Base-by-base conservation (phyloP, 2,329 filamentous ascomycete genomes). In the Trichoderma polysporum region DNA sequence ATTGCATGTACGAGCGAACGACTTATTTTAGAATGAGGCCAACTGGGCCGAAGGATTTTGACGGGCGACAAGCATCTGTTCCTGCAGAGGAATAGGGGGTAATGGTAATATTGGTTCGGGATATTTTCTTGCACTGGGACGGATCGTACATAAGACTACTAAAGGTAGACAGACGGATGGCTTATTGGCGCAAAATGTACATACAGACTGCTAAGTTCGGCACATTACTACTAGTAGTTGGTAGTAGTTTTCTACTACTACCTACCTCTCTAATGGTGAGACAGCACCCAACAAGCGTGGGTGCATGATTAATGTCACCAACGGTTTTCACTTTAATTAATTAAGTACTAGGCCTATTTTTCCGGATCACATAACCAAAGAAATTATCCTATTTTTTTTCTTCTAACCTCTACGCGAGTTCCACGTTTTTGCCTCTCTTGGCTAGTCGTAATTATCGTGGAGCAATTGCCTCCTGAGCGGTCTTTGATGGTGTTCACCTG, bases 281-380 rank as follows among this genome's bases (percentile, higher is more conserved):
- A 22, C 8, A 35, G 39, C 39, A 56, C 13, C 31, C n/a, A 57
- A 29, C 31, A 25, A 57, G 12, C 61, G 31, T 35, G 49, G 61
- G n/a, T 22, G n/a, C n/a, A n/a, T n/a, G n/a, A n/a, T n/a, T 49
- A 47, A 64, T 56, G 61, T 64, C 61, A 62, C 9, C 17, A 17
- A 31, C 49, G 37, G 33, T 17, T 33, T 47, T 64, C 19, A 65
- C 39, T 49, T 47, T 65, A 13, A 49, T 53, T n/a, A 54, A 63
- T 52, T 63, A 52, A 45, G 27, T 25, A 39, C 13, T 31, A 7
- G 12, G 13, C 12, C 8, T 22, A 47, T 22, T 39, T 39, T 47
- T 27, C 52, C 61, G 39, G 19, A 4, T n/a, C 29, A 57, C 15
- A 9, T 19, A 8, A 27, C 15, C n/a, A n/a, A 57, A 41, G 17